Base-by-base conservation (phyloP, 768 basidiomycete genomes). In the Lactifluus subvellereus region DNA sequence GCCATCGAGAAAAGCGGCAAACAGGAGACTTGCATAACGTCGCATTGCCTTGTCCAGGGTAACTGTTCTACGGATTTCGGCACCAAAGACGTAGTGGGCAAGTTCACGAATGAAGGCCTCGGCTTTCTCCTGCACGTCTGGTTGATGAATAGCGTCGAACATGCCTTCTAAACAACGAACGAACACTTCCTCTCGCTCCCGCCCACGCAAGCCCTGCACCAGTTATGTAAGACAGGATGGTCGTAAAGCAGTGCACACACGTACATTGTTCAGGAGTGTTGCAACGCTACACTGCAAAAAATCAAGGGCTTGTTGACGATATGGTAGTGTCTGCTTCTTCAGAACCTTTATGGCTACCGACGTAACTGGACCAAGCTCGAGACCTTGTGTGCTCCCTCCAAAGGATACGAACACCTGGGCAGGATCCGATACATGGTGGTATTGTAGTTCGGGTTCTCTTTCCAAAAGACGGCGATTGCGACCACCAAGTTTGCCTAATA, bases 401-500 rank as follows among this genome's bases (percentile, higher is more conserved):
- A 98, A 94, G 6, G 87, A 87, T 45, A 98, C 76, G 0, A 81
- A 74, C 50, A 91, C 76, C 67, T 82, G 85, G 2, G 93, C 85
- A 2, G 87, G 79, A 38, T 90, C 84, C 0, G 87, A 85, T 66
- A 85, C 82, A 53, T 86, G 78, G 11, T 81, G 82, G 73, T 87
- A 96, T 42, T 82, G 80, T 56, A 99, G 76, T 22, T 82, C 73
- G 0, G 91, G 89, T 54, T 94, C 89, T 65, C 89, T 88, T 61
- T 87, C 84, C 61, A 97, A 77, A 62, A 98, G 79, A 45, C 90
- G 84, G 32, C 97, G 82, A 73, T 98, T 99, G 54, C 97, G 79
- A 1, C 97, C 97, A 7, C 97, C 97, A 4, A 99, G 77, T 75
- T 98, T 99, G 48, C 97, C 97, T 4, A 99, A 78, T 60, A 99